A percentile compares a stretch with the other conserved stretches of the same genome.
phyloP scores from a whole-genome alignment of 768 basidiomycete genomes.

The Mycena leptocephala region DNA sequence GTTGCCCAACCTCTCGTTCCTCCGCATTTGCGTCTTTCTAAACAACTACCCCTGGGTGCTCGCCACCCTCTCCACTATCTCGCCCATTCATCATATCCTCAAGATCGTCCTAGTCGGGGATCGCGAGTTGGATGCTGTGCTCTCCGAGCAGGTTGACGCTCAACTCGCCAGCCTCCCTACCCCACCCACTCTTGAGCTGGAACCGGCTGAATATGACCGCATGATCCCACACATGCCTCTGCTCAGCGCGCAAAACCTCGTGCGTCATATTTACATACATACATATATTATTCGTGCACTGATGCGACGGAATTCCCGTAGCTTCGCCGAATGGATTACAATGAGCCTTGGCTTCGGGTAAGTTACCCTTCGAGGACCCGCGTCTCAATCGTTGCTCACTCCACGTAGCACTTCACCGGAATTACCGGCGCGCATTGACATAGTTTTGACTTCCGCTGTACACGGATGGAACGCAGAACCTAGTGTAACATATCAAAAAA shows the following conservation, averaged over 20 bases:
- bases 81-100: background rate
- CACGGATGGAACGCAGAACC: background rate
- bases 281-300: background rate
- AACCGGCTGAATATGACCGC: background rate
- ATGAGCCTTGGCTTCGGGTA: background rate
- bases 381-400: background rate
- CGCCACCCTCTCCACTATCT: background rate
- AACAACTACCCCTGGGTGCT: background rate
- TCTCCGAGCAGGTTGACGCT: background rate
- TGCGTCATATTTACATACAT: background rate
- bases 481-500: no score
- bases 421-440: background rate
- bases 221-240: background rate
- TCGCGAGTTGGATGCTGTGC: background rate
- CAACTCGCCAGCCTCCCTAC: background rate
- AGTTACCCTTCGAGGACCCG: background rate
- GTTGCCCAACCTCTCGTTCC: background rate
- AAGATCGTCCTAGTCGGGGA: background rate
- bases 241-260: background rate
- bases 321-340: background rate
- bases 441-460: background rate
- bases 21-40: background rate
- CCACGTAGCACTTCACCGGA: background rate
- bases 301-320: background rate
- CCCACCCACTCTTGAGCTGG: background rate